Conservation (phyloP, 2,329 filamentous ascomycete genomes). For the Tolypocladium paradoxum region DNA sequence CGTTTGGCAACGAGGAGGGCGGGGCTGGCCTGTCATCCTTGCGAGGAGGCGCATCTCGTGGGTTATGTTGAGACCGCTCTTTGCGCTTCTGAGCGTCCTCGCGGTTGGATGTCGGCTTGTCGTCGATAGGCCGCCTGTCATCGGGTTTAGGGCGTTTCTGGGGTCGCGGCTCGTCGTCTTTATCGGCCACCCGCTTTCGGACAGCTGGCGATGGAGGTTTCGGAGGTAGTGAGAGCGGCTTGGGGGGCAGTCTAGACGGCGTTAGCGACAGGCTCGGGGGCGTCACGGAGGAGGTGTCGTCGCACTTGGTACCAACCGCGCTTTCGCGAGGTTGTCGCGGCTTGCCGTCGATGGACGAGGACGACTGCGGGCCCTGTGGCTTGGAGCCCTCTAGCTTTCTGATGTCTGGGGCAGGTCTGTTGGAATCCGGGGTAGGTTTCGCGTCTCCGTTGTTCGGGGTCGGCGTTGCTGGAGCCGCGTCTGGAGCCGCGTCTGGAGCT, state of each 20-base stretch:
- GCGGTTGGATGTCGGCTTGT: conserved; percentile 17
- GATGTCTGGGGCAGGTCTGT: background rate
- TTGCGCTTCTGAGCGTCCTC: conserved; percentile 22
- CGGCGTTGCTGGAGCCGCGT: background rate
- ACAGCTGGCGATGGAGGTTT: conserved; percentile 30
- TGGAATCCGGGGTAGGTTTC: conserved; percentile 1
- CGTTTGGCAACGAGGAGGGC: conserved; percentile 24
- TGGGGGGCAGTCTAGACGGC: conserved; percentile 21
- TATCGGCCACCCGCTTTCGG: conserved; percentile 35
- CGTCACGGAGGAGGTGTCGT: background rate
- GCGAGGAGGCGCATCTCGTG: conserved; percentile 16
- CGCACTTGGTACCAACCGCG: conserved; percentile 20
- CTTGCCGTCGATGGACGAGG: conserved; percentile 14
- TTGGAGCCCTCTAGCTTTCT: conserved; percentile 14
- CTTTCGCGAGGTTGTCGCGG: conserved; percentile 18
- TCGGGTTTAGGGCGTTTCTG: conserved; percentile 37
- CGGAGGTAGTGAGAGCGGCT: conserved; percentile 24
- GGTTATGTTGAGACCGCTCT: conserved; percentile 12
- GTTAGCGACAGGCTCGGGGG: conserved; percentile 6
- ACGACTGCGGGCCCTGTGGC: conserved; percentile 11
- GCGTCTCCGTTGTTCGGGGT: conserved; percentile 6
- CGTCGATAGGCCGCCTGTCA: conserved; percentile 17
- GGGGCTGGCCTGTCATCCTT: conserved; percentile 15
- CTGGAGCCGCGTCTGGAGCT: background rate
- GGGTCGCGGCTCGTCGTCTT: conserved; percentile 31